These are phyloP conservation scores for Flaveria sonorensis DNA, from an alignment of 129 eudicot genomes.

Conservation along the genomic window DNA sequence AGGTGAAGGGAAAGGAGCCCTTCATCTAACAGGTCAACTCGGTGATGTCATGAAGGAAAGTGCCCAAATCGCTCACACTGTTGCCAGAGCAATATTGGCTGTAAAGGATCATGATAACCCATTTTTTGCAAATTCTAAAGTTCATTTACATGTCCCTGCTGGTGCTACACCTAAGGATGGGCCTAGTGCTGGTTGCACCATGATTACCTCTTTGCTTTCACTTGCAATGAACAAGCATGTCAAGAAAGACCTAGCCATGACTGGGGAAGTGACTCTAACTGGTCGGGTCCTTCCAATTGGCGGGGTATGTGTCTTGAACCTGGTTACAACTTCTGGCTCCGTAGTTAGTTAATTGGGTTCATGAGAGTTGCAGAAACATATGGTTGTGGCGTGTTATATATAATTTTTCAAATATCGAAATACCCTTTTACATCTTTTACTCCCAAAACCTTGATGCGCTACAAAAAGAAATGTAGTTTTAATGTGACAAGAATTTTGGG, in stretches of 20 bases:
- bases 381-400: neutral
- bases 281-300: conserved; percentile 98
- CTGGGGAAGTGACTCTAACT: conserved; percentile 69
- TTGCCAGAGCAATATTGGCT: conserved; percentile 66
- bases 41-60: conserved; percentile 99
- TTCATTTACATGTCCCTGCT: conserved; percentile 97
- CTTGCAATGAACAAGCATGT: conserved; percentile 25
- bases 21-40: conserved; percentile 85
- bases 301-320: conserved; percentile 66
- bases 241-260: conserved; percentile 22
- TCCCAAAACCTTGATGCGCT: neutral
- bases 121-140: conserved; percentile 76
- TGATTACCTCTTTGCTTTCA: conserved; percentile 18
- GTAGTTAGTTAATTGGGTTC: neutral
- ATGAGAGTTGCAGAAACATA: neutral
- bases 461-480: neutral
- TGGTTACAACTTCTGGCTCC: neutral
- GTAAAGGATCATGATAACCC: conserved; percentile 56
- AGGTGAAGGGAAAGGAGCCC: conserved; percentile 88
- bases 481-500: neutral
- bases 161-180: conserved; percentile 78
- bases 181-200: conserved; percentile 28
- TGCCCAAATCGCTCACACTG: conserved; percentile 96
- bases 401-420: neutral
- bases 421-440: neutral